phyloP scores from a whole-genome alignment of 176 grass and related monocot species.

The Musa beccarii region DNA sequence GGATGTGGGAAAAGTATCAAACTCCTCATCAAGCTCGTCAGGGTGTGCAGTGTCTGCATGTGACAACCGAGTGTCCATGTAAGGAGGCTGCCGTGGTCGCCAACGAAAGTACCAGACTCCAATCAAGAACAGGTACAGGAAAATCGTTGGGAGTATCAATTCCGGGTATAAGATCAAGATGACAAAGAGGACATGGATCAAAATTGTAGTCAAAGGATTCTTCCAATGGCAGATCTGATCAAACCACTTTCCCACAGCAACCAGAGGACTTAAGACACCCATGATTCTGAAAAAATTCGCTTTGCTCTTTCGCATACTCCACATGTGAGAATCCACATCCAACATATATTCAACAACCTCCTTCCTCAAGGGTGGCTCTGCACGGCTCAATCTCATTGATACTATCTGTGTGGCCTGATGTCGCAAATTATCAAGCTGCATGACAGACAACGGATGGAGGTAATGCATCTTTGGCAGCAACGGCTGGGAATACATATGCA shows the following conservation, averaged over 20 bases:
- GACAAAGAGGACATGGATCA: constrained; percentile 56
- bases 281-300: constrained; percentile 62
- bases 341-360: constrained; percentile 73
- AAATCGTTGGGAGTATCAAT: constrained; percentile 59
- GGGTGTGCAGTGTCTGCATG: constrained; percentile 42
- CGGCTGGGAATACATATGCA: constrained; percentile 52
- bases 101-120: constrained; percentile 66
- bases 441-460: constrained; percentile 35
- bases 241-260: constrained; percentile 44
- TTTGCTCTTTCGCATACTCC: constrained; percentile 77
- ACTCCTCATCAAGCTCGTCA: constrained; percentile 62
- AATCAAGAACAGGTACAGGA: constrained; percentile 58
- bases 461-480: constrained; percentile 76
- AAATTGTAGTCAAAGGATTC: constrained; percentile 46
- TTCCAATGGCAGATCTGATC: constrained; percentile 62
- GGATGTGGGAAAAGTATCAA: constrained; percentile 53
- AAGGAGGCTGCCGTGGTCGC: constrained; percentile 44
- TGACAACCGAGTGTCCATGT: constrained; percentile 63
- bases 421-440: constrained; percentile 52
- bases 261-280: constrained; percentile 40
- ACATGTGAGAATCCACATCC: constrained; percentile 68
- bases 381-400: constrained; percentile 53
- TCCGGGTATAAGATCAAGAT: constrained; percentile 59
- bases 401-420: constrained; percentile 54
- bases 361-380: constrained; percentile 49